Percentiles rank a stretch among this genome's conserved stretches.
Evolutionary conservation across 306 rosid genomes (phyloP).

Genomic region (Quercus alba): DNA sequence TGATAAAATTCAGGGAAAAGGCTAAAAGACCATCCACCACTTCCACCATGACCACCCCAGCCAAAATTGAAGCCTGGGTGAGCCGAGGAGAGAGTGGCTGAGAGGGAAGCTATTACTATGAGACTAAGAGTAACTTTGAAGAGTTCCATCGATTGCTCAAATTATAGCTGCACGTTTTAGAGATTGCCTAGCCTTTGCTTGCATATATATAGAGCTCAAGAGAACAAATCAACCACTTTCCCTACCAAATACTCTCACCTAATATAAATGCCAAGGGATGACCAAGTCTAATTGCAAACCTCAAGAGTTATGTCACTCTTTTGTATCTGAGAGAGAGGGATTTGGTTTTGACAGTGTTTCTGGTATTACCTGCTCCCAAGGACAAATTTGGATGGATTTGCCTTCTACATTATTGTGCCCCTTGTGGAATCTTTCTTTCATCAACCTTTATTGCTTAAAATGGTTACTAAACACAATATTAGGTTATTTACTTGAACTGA

Average conservation of each 20-base stretch:
- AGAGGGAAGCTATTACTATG: constrained; percentile 21
- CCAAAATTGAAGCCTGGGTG: constrained; percentile 64
- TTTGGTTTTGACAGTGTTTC: constrained; percentile 18
- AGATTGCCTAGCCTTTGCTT: constrained; percentile 25
- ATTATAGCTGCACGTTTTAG: not conserved
- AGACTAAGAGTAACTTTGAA: constrained; percentile 24
- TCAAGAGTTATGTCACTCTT: not conserved
- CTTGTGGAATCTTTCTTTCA: not conserved
- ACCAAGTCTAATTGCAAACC: constrained; percentile 32
- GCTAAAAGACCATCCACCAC: constrained; percentile 34
- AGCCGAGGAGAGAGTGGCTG: constrained; percentile 32
- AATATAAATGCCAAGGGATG: constrained; percentile 22
- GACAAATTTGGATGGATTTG: not conserved
- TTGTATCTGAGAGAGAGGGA: not conserved
- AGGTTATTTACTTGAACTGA: too few relatives aligned
- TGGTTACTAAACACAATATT: too few relatives aligned
- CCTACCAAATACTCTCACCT: constrained; percentile 49
- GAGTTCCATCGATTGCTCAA: constrained; percentile 33
- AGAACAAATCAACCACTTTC: constrained; percentile 39
- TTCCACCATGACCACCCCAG: constrained; percentile 50
- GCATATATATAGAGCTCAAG: constrained; percentile 23
- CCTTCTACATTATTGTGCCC: not conserved
- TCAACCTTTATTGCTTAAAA: too few relatives aligned
- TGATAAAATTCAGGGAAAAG: constrained; percentile 68
- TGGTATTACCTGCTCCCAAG: constrained; percentile 40